Conservation (phyloP, 2,329 filamentous ascomycete species). For the Amauroascus niger region DNA sequence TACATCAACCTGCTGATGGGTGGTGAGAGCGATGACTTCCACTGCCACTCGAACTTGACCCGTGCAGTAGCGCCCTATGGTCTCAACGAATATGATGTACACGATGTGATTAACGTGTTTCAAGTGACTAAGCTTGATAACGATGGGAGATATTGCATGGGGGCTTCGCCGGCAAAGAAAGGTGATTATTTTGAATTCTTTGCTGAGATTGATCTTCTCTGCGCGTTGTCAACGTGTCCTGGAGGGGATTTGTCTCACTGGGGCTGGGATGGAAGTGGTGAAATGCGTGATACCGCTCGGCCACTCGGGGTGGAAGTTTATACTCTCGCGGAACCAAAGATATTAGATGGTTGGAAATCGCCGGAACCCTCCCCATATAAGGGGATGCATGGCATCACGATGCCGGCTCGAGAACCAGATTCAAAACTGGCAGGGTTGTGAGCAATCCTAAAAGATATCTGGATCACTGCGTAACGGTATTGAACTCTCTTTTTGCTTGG, state of each 20-base stretch:
- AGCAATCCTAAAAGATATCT: neutral
- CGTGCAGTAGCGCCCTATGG: slow-evolving; percentile 61
- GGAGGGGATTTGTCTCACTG: slow-evolving; percentile 73
- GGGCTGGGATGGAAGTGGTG: slow-evolving; percentile 59
- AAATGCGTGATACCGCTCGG: slow-evolving; percentile 59
- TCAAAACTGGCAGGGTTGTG: slow-evolving; percentile 4
- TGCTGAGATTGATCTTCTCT: slow-evolving; percentile 65
- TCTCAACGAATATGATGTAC: slow-evolving; percentile 62
- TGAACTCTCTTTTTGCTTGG: no score
- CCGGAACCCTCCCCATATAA: slow-evolving; percentile 52
- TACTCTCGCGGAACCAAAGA: slow-evolving; percentile 45
- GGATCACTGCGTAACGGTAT: no score
- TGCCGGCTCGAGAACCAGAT: slow-evolving; percentile 35
- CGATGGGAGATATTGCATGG: slow-evolving; percentile 66
- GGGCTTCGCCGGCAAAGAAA: slow-evolving; percentile 38
- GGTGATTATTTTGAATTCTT: slow-evolving; percentile 62
- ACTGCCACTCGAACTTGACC: slow-evolving; percentile 74
- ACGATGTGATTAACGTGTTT: slow-evolving; percentile 79
- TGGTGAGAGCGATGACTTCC: slow-evolving; percentile 64
- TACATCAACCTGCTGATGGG: slow-evolving; percentile 69
- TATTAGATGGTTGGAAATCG: slow-evolving; percentile 55
- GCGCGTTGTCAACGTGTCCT: slow-evolving; percentile 60
- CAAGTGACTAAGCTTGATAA: slow-evolving; percentile 71
- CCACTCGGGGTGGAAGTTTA: slow-evolving; percentile 68
- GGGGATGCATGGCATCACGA: slow-evolving; percentile 55